Base-by-base conservation (phyloP, 257 asterid genomes). In the Nicotiana tomentosiformis region DNA sequence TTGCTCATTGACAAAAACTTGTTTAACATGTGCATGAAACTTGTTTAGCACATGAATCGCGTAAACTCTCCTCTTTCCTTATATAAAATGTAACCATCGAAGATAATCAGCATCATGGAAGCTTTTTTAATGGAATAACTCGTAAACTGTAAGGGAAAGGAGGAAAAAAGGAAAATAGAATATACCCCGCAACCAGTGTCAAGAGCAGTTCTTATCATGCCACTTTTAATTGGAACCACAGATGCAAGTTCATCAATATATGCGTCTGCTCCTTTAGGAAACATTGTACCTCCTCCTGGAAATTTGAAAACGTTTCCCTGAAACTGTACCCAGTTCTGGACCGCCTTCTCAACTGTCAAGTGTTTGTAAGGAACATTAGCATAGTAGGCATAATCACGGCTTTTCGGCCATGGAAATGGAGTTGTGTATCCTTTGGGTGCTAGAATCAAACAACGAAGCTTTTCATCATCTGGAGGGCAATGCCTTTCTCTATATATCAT, bases 281-380 rank as follows among this genome's bases (percentile, higher is more conserved):
- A 95, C 98, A 93, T 93, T 0, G 98, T 95, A 86, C 98, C 98
- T 35, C 98, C 98, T 84, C 98, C 98, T 1, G 98, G 98, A 85
- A 95, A 95, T 81, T 91, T 95, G 86, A 95, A 92, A 49, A 92
- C 94, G 57, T 92, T 90, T 23, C 98, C 98, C 89, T 91, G 91
- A 88, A 65, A 95, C 70, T 93, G 87, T 66, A 95, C 95, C 98
- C 98, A 95, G 82, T 93, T 90, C 86, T 95, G 98, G 30, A 46
- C 85, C 33, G 98, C 98, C 90, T 95, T 95, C 91, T 95, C 98
- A 66, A 95, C 97, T 11, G 98, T 89, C 91, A 95, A 88, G 87
- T 91, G 89, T 80, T 95, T 95, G 86, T 93, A 91, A 80, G 98
- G 98, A 32, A 85, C 98, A 83, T 95, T 95, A 69, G 97, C 87